Evolutionary conservation across 768 basidiomycete genomes (phyloP), one percentile per base, ranked within the genome.

Genomic region (Panus rudis): DNA sequence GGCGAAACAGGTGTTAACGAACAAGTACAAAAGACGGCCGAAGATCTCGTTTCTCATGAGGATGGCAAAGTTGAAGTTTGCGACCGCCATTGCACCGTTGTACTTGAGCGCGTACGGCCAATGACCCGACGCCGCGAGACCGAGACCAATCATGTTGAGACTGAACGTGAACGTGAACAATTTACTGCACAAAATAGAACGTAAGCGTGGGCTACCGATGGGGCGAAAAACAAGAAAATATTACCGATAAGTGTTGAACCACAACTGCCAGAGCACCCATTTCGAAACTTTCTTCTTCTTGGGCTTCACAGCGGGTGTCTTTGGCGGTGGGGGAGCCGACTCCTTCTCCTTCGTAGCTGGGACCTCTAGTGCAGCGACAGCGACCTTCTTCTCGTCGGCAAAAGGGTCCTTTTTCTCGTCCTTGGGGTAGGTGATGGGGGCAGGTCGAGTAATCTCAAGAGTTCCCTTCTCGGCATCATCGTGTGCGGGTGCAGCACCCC

Each of bases 1-100:
- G n/a, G 84, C 82, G 49, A 91, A 88, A 22, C 73, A 61, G 0
- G 77, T 84, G 57, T 86, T 90, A 48, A 85, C 72, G 17, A 80
- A 52, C 35, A 79, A 61, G 57, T 89, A 91, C 12, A 91, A 55
- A 26, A 78, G 60, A n/a, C 88, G 81, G 8, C 85, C 84, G 49
- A 90, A 90, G 2, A 88, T 66, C 51, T 91, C 88, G 53, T 91
- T 91, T 17, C 88, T 73, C 69, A 86, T 76, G 17, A 91, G 69
- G 43, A 90, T 78, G 4, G 85, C 77, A 20, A 75, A 63, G 51
- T 79, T 75, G 37, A 91, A 61, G 52, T 91, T 91, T 0, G 84
- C 88, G 5, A 83, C 68, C 7, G 83, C 81, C 44, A 87, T 71
- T 10, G 84, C 83, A 51, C 84, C 79, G 14, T 80, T 74, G 53